Percentiles rank a stretch among this genome's conserved stretches.
Evolutionary conservation across 2,329 filamentous ascomycete genomes (phyloP).

Genomic region (Trichoderma sp.): DNA sequence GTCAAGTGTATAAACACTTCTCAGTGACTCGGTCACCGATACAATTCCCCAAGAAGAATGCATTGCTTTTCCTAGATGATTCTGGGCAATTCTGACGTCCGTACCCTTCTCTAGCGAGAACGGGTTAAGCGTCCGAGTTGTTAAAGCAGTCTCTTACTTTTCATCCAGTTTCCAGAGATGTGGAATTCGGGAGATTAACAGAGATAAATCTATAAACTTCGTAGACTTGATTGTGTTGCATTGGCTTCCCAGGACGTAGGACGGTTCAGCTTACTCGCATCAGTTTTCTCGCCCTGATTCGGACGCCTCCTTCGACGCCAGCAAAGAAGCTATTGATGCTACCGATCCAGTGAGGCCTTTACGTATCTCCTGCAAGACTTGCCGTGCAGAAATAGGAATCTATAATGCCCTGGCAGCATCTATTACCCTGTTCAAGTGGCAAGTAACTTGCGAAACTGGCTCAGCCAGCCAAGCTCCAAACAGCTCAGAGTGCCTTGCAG

Average conservation of each 20-base stretch:
- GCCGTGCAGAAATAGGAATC: constrained; percentile 46
- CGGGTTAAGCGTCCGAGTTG: constrained; percentile 39
- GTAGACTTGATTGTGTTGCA: neutral
- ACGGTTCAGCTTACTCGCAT: constrained; percentile 26
- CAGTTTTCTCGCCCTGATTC: constrained; percentile 37
- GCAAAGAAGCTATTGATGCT: constrained; percentile 30
- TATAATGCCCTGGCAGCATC: constrained; percentile 45
- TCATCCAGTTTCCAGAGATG: constrained; percentile 50
- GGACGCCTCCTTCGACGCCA: constrained; percentile 32
- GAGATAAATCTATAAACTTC: constrained; percentile 43
- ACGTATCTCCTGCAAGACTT: constrained; percentile 45
- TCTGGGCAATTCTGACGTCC: constrained; percentile 25
- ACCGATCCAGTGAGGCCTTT: constrained; percentile 32
- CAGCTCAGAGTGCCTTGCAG: constrained; percentile 50
- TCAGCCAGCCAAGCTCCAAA: constrained; percentile 33
- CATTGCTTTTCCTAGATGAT: constrained; percentile 25
- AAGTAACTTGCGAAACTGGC: constrained; percentile 41
- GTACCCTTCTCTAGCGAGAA: constrained; percentile 39
- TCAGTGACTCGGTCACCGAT: constrained; percentile 63
- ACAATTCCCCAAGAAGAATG: constrained; percentile 63
- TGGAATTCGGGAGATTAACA: constrained; percentile 48
- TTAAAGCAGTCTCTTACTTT: constrained; percentile 38
- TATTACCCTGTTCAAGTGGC: constrained; percentile 57
- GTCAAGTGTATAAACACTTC: constrained; percentile 37
- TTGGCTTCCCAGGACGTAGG: neutral